These are phyloP conservation scores for Elsinoe batatas DNA, from an alignment of 2,329 filamentous ascomycete genomes.

Conservation along the genomic window DNA sequence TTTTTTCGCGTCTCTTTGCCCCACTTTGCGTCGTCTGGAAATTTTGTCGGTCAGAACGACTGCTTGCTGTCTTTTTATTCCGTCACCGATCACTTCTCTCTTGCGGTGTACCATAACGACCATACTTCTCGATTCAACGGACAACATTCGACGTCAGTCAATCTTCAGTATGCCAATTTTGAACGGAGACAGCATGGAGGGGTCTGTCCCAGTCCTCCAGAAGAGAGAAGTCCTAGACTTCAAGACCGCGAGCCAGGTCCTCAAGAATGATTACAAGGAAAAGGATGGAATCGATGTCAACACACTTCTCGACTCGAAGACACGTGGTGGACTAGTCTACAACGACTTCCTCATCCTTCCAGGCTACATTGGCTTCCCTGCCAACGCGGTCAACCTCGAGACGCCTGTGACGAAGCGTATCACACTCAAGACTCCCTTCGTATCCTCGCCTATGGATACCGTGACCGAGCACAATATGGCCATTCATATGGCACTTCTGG, in stretches of 20 bases:
- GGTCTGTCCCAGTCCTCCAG: slow-evolving; percentile 35
- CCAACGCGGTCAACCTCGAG: slow-evolving; percentile 78
- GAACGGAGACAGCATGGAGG: slow-evolving; percentile 51
- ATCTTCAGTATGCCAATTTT: slow-evolving; percentile 56
- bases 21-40: slow-evolving; percentile 1
- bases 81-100: slow-evolving; percentile 12
- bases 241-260: slow-evolving; percentile 65
- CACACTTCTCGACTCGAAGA: slow-evolving; percentile 80
- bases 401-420: slow-evolving; percentile 92
- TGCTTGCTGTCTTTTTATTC: slow-evolving; percentile 5
- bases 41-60: background rate
- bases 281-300: slow-evolving; percentile 80
- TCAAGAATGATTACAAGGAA: slow-evolving; percentile 65
- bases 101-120: slow-evolving; percentile 6
- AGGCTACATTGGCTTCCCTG: slow-evolving; percentile 95
- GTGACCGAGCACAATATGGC: slow-evolving; percentile 99
- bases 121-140: slow-evolving; percentile 10
- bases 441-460: slow-evolving; percentile 98
- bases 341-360: slow-evolving; percentile 97
- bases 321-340: slow-evolving; percentile 90
- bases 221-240: slow-evolving; percentile 55
- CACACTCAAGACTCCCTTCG: slow-evolving; percentile 87
- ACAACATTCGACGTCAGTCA: background rate
- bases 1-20: background rate
- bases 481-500: slow-evolving; percentile 87